Percentiles rank a stretch among this genome's conserved stretches.
These are phyloP conservation scores for Colletotrichum sp. DNA, from an alignment of 2,329 filamentous ascomycete genomes.

Conservation along the genomic window DNA sequence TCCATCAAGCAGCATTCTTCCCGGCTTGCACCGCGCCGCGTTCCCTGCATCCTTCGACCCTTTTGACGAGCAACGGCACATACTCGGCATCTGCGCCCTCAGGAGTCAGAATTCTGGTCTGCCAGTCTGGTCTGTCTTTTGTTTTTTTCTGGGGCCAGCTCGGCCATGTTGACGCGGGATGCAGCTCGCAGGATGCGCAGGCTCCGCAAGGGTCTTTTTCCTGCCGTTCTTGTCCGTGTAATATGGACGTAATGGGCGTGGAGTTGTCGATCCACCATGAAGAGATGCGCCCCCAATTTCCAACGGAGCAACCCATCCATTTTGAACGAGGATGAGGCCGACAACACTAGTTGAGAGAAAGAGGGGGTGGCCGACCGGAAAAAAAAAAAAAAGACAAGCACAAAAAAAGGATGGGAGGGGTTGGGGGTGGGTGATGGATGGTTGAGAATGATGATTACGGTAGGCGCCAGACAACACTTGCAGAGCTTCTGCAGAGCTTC, in stretches of 20 bases:
- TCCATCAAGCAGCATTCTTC: background rate
- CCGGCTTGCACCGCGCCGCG: background rate
- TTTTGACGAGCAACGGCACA: background rate
- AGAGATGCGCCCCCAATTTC: background rate
- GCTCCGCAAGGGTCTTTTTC: background rate
- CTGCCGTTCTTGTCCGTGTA: background rate
- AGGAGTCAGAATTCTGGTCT: background rate
- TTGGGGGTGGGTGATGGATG: background rate
- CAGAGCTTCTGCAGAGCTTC: slow-evolving; percentile 19
- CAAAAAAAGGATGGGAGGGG: background rate
- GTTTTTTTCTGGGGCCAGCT: background rate
- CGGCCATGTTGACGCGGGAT: background rate
- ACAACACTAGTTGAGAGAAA: background rate
- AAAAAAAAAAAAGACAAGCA: background rate
- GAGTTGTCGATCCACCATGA: slow-evolving; percentile 12
- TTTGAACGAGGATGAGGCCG: background rate
- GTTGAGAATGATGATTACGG: background rate
- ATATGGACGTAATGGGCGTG: slow-evolving; percentile 12
- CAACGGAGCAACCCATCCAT: background rate
- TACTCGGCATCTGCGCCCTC: slow-evolving; percentile 1
- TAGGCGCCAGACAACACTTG: background rate
- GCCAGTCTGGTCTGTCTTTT: background rate
- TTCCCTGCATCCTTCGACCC: background rate
- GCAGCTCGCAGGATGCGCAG: background rate
- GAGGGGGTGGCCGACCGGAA: background rate